phyloP scores from a whole-genome alignment of 768 basidiomycete genomes.

The Amanita polypyramis region DNA sequence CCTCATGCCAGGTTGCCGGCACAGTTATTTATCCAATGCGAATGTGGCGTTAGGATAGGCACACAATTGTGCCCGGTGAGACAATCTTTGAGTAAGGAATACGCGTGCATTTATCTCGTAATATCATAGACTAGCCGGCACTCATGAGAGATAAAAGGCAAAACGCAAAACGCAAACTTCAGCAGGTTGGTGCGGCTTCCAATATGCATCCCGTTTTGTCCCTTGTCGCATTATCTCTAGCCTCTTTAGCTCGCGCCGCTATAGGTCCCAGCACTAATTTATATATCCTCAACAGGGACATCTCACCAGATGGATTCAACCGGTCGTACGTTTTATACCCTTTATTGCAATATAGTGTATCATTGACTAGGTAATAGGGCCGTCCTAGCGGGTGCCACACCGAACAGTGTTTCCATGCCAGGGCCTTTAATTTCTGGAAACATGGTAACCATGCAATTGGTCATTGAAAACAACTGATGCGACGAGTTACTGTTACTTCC shows the following conservation, averaged over 20 bases:
- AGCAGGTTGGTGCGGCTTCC: neutral
- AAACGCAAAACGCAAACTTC: neutral
- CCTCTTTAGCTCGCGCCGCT: neutral
- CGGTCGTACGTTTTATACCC: constrained; percentile 20
- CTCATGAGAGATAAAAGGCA: too few species aligned
- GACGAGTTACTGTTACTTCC: neutral
- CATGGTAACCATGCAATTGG: constrained; percentile 8
- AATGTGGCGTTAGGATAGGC: too few species aligned
- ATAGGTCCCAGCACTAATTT: constrained; percentile 19
- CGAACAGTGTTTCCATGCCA: constrained; percentile 12
- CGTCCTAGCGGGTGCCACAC: constrained; percentile 13
- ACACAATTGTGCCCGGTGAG: too few species aligned
- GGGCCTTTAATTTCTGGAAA: constrained; percentile 31
- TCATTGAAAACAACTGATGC: neutral
- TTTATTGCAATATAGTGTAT: neutral
- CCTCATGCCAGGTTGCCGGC: too few species aligned
- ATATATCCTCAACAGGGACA: constrained; percentile 25
- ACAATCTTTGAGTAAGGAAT: too few species aligned
- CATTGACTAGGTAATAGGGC: constrained; percentile 3
- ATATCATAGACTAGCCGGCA: too few species aligned
- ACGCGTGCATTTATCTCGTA: too few species aligned
- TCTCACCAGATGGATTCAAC: constrained; percentile 35
- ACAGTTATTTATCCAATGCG: too few species aligned
- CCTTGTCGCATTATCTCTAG: neutral
- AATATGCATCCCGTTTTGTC: neutral